Evolutionary conservation across 2,329 filamentous ascomycete species (phyloP).

Genomic region (Penicillium digitatum): DNA sequence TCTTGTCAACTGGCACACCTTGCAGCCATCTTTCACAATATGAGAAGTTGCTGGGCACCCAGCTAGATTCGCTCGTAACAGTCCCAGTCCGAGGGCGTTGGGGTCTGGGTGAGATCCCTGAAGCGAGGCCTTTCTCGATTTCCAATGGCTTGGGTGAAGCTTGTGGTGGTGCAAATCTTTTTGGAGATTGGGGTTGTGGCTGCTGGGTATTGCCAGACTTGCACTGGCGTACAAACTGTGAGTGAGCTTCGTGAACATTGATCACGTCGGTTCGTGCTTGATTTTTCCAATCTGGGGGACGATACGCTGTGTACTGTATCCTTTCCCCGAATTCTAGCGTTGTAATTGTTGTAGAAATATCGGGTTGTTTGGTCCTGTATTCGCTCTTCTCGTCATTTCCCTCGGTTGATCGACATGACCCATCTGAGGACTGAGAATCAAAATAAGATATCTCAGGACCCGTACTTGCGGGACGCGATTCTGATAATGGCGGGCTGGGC

Average conservation of each 20-base stretch:
- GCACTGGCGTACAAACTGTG: constrained; percentile 29
- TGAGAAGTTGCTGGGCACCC: constrained; percentile 36
- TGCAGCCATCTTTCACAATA: constrained; percentile 40
- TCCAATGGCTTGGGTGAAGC: constrained; percentile 6
- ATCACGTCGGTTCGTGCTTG: constrained; percentile 17
- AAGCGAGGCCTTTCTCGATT: not conserved
- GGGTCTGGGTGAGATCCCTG: constrained; percentile 20
- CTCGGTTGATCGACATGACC: not conserved
- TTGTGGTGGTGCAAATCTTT: constrained; percentile 9
- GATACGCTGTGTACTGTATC: constrained; percentile 16
- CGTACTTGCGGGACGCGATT: constrained; percentile 27
- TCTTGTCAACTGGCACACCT: constrained; percentile 32
- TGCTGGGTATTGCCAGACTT: constrained; percentile 18
- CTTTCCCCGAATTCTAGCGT: not conserved
- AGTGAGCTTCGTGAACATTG: constrained; percentile 35
- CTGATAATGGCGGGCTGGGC: constrained; percentile 38
- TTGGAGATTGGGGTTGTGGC: constrained; percentile 6
- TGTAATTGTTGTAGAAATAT: not conserved
- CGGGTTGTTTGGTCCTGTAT: not conserved
- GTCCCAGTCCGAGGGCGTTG: constrained; percentile 34
- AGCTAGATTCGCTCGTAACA: constrained; percentile 38
- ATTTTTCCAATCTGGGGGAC: constrained; percentile 13
- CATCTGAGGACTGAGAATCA: constrained; percentile 15
- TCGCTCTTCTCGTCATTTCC: not conserved
- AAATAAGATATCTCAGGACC: constrained; percentile 30